These are phyloP conservation scores for Xerocomellus chrysenteron DNA, from an alignment of 768 basidiomycete species.

Conservation along the genomic window DNA sequence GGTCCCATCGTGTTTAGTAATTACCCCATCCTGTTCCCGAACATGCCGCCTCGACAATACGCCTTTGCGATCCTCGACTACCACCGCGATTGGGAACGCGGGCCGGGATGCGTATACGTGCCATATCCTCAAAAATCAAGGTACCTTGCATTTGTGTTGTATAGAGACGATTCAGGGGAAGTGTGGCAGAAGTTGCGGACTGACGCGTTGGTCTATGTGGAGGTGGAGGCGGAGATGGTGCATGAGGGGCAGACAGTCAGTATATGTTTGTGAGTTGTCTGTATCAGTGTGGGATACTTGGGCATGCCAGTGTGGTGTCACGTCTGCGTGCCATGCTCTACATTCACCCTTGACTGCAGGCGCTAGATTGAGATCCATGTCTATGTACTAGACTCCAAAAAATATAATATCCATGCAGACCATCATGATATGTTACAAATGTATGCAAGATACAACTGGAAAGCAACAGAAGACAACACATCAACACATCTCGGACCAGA, in stretches of 20 bases:
- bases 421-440: no score
- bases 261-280: conserved; percentile 1
- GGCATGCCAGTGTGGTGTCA: no score
- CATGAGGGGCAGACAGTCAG: not conserved
- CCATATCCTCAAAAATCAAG: conserved; percentile 1
- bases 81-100: conserved; percentile 4
- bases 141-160: conserved; percentile 7
- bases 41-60: not conserved
- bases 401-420: no score
- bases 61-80: conserved; percentile 9
- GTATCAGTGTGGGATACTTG: no score
- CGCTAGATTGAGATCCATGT: no score
- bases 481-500: not conserved
- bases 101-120: conserved; percentile 4
- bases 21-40: not conserved
- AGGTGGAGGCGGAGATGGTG: not conserved
- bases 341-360: no score
- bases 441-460: not conserved
- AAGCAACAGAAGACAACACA: not conserved
- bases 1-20: not conserved
- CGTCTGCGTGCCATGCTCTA: no score
- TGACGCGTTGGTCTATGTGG: not conserved
- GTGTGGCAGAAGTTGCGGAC: conserved; percentile 3
- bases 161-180: conserved; percentile 2
- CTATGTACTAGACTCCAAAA: no score